Conservation (phyloP, 768 basidiomycete genomes). For the Leccinum rimulosum region DNA sequence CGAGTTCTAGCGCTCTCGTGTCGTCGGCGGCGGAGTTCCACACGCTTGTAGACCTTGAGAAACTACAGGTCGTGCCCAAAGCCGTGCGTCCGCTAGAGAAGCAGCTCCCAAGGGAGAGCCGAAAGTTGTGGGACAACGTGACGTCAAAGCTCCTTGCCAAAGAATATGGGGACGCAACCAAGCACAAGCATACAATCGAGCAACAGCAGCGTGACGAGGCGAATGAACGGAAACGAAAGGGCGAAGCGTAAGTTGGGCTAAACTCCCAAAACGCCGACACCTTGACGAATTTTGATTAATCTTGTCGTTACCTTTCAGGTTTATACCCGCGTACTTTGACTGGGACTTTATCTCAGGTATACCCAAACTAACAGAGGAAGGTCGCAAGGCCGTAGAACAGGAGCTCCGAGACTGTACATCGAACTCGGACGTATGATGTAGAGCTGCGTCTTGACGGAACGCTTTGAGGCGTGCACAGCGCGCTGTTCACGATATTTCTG, state of each 20-base stretch:
- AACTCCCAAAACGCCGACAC: not conserved
- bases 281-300: not conserved
- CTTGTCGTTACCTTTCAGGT: constrained; percentile 41
- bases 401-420: constrained; percentile 43
- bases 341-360: constrained; percentile 63
- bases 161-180: constrained; percentile 89
- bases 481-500: constrained; percentile 4
- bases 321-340: constrained; percentile 76
- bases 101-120: constrained; percentile 79
- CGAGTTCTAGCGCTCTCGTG: constrained; percentile 47
- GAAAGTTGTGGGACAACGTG: constrained; percentile 84
- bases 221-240: constrained; percentile 80
- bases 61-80: constrained; percentile 76
- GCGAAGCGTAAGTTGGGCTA: constrained; percentile 59
- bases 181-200: constrained; percentile 88
- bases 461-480: not conserved
- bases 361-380: constrained; percentile 66
- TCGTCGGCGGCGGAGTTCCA: constrained; percentile 48
- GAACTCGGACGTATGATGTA: constrained; percentile 17
- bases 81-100: constrained; percentile 74
- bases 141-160: constrained; percentile 74
- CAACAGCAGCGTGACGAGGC: constrained; percentile 90
- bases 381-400: constrained; percentile 69
- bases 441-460: not conserved
- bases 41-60: constrained; percentile 74